These are phyloP conservation scores for Boechera stricta DNA, from an alignment of 345 rosid genomes.

Conservation along the genomic window DNA sequence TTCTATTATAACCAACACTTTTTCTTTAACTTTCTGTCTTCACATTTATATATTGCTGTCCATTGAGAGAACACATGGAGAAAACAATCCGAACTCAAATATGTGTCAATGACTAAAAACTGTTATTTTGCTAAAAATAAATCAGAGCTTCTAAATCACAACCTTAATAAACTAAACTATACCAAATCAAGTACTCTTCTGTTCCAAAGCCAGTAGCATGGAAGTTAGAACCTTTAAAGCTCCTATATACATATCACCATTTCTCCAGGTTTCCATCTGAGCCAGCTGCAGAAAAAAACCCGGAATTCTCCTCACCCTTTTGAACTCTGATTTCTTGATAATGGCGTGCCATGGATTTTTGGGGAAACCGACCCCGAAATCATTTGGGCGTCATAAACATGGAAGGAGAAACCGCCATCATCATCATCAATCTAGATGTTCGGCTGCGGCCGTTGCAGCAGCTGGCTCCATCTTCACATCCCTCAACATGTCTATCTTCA, in stretches of 20 bases:
- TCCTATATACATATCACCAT: slow-evolving; percentile 21
- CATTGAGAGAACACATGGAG: neutral
- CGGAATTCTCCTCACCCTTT: neutral
- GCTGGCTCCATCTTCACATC: slow-evolving; percentile 61
- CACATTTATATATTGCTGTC: slow-evolving; percentile 25
- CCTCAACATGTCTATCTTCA: slow-evolving; percentile 64
- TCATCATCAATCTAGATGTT: slow-evolving; percentile 34
- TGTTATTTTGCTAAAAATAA: slow-evolving; percentile 40
- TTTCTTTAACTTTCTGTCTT: slow-evolving; percentile 3
- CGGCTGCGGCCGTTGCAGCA: slow-evolving; percentile 42
- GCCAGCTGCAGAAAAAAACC: slow-evolving; percentile 32
- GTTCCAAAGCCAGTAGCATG: slow-evolving; percentile 36
- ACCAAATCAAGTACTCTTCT: slow-evolving; percentile 42
- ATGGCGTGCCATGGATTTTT: slow-evolving; percentile 33
- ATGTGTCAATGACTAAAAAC: slow-evolving; percentile 18
- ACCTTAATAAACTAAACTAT: slow-evolving; percentile 40
- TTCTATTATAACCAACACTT: neutral
- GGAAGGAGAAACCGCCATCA: slow-evolving; percentile 30
- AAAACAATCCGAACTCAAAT: slow-evolving; percentile 14
- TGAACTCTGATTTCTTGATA: slow-evolving; percentile 18
- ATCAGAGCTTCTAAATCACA: slow-evolving; percentile 1
- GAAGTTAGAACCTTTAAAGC: slow-evolving; percentile 30
- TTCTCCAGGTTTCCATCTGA: slow-evolving; percentile 34
- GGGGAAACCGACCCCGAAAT: slow-evolving; percentile 4
- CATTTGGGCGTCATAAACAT: slow-evolving; percentile 25